Percentiles rank a stretch among this genome's conserved stretches.
These are phyloP conservation scores for Zarea fungicola DNA, from an alignment of 2,329 filamentous ascomycete genomes.

Conservation along the genomic window DNA sequence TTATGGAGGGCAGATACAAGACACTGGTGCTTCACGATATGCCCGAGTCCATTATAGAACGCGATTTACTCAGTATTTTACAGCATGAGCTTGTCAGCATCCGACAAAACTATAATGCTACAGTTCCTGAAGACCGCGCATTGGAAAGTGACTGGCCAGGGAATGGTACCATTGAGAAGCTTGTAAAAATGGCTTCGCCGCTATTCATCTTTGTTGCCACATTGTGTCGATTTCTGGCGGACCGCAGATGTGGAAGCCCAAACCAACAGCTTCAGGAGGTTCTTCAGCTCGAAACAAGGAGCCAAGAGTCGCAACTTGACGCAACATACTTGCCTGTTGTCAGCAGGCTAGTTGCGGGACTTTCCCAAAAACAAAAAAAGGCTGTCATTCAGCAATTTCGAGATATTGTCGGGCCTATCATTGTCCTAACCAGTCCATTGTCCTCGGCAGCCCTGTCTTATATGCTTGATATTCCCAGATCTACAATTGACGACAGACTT, in stretches of 20 bases:
- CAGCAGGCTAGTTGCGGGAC: too few species aligned
- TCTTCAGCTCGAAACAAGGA: conserved; percentile 16
- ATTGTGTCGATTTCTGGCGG: conserved; percentile 23
- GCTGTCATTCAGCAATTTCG: too few species aligned
- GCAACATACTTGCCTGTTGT: conserved; percentile 19
- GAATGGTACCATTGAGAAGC: background rate
- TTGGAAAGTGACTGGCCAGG: conserved; percentile 12
- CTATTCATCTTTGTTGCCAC: conserved; percentile 29
- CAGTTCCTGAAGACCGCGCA: background rate
- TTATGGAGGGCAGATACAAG: conserved; percentile 25
- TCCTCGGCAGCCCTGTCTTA: conserved; percentile 18
- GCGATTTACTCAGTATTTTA: conserved; percentile 28
- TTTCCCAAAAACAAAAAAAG: too few species aligned
- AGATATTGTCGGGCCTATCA: too few species aligned
- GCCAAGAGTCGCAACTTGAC: conserved; percentile 10
- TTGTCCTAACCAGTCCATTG: conserved; percentile 24
- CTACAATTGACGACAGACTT: conserved; percentile 17
- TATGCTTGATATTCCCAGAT: conserved; percentile 18
- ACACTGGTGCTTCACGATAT: conserved; percentile 31
- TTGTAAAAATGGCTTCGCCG: conserved; percentile 23
- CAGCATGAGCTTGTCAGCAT: conserved; percentile 24
- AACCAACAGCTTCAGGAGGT: conserved; percentile 20
- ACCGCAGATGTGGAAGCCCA: conserved; percentile 18
- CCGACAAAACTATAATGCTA: conserved; percentile 18
- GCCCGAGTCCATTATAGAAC: conserved; percentile 26